A percentile compares a stretch with the other conserved stretches of the same genome.
Conservation (phyloP, 371 early-diverging fungal species). For the Syncephalastrum sp. region DNA sequence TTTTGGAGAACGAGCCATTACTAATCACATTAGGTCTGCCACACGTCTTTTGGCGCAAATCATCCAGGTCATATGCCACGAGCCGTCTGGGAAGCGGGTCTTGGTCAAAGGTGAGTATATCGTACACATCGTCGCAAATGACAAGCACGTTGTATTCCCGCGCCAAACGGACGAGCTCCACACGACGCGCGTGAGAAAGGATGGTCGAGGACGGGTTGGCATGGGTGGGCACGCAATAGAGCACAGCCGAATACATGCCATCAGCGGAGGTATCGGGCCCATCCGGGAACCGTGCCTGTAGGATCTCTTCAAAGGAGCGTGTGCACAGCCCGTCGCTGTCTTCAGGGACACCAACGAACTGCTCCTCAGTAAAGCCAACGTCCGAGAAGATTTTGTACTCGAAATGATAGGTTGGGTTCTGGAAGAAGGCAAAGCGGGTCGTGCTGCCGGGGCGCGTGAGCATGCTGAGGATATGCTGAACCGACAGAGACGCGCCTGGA, state of each 20-base stretch:
- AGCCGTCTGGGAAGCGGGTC: slow-evolving; percentile 16
- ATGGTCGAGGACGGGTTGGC: slow-evolving; percentile 56
- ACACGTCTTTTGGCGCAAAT: too few relatives aligned
- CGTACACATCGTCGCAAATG: slow-evolving; percentile 68
- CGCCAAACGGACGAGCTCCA: slow-evolving; percentile 44
- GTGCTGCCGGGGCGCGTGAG: slow-evolving; percentile 26
- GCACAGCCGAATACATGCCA: slow-evolving; percentile 24
- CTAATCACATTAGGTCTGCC: slow-evolving; percentile 31
- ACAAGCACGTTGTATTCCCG: slow-evolving; percentile 51
- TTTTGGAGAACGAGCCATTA: slow-evolving; percentile 44
- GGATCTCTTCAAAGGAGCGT: slow-evolving; percentile 17
- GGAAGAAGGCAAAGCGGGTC: slow-evolving; percentile 42
- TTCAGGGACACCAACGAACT: slow-evolving; percentile 39
- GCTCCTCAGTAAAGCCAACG: slow-evolving; percentile 33
- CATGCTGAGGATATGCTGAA: slow-evolving; percentile 30
- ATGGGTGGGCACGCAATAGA: slow-evolving; percentile 63
- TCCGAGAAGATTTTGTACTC: slow-evolving; percentile 51
- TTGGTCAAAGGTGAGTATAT: slow-evolving; percentile 41
- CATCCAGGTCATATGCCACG: slow-evolving; percentile 35
- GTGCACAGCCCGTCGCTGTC: slow-evolving; percentile 22
- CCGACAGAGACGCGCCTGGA: slow-evolving; percentile 35
- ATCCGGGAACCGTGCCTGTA: slow-evolving; percentile 9
- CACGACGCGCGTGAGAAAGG: slow-evolving; percentile 34
- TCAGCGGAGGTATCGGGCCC: not conserved
- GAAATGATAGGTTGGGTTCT: slow-evolving; percentile 64